Conservation (phyloP, 805 yeast genomes). For the Candida boleticola region DNA sequence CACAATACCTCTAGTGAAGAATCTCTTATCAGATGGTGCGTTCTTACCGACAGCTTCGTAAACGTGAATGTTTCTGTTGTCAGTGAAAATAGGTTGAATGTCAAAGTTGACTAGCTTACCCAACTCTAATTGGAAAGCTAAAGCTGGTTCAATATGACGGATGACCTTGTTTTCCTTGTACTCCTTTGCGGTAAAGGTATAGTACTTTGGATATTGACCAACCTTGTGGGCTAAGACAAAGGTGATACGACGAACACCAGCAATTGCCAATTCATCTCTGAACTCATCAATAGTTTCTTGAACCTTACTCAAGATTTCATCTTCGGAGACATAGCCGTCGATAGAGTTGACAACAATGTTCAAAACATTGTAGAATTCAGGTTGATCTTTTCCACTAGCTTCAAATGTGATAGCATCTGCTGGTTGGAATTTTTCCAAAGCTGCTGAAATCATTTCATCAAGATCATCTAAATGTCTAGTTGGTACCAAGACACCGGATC, state of each 20-base stretch:
- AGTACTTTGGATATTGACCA: conserved; percentile 92
- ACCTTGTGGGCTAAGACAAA: conserved; percentile 80
- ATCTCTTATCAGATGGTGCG: conserved; percentile 89
- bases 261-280: conserved; percentile 64
- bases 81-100: conserved; percentile 92
- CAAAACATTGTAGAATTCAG: conserved; percentile 70
- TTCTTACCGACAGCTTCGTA: conserved; percentile 95
- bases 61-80: conserved; percentile 95
- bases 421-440: conserved; percentile 67
- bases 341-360: conserved; percentile 73
- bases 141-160: conserved; percentile 97
- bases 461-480: conserved; percentile 83
- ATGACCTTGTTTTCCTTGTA: conserved; percentile 87
- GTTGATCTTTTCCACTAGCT: conserved; percentile 22
- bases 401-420: conserved; percentile 36
- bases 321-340: conserved; percentile 74
- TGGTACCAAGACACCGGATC: conserved; percentile 85
- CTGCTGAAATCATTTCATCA: conserved; percentile 76
- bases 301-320: conserved; percentile 62
- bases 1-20: conserved; percentile 94
- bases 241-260: conserved; percentile 87
- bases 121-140: conserved; percentile 95
- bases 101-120: conserved; percentile 92
- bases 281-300: conserved; percentile 63
- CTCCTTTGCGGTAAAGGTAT: conserved; percentile 87